These are phyloP conservation scores for Diutina mesorugosa DNA, from an alignment of 1,139 yeast species.

Conservation along the genomic window DNA sequence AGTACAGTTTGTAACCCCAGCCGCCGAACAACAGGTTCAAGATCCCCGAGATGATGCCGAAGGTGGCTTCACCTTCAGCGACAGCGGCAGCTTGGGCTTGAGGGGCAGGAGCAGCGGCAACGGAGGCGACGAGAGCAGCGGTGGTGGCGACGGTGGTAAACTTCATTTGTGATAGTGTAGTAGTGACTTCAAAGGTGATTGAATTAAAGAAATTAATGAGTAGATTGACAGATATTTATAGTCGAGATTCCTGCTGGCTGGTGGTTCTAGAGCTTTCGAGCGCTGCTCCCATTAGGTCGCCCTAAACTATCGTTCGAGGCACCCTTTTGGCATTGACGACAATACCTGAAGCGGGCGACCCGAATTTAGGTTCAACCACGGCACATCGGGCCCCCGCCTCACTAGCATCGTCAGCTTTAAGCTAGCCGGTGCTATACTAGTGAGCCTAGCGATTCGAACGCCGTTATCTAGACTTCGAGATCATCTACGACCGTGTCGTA, in stretches of 20 bases:
- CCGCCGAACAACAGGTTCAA: background rate
- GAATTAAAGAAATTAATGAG: background rate
- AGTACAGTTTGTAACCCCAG: background rate
- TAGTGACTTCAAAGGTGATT: background rate
- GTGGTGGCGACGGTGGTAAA: background rate
- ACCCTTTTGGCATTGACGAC: background rate
- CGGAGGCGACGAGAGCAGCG: background rate
- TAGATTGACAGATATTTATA: too few relatives aligned
- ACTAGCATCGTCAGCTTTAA: too few relatives aligned
- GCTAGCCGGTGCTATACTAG: too few relatives aligned
- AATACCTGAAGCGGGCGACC: background rate
- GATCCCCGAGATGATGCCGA: background rate
- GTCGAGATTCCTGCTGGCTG: background rate
- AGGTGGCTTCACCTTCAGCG: background rate
- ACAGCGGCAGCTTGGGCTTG: background rate
- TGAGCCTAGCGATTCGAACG: too few relatives aligned
- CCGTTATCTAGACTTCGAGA: too few relatives aligned
- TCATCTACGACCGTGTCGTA: background rate
- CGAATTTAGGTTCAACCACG: background rate
- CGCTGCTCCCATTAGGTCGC: background rate
- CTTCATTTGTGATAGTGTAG: background rate
- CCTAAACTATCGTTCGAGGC: background rate
- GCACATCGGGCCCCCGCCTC: background rate
- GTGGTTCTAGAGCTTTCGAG: background rate
- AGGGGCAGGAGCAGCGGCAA: background rate